A percentile compares a stretch with the other conserved stretches of the same genome.
Conservation (phyloP, 2,329 filamentous ascomycete genomes). For the Epichloe coenophiala region DNA sequence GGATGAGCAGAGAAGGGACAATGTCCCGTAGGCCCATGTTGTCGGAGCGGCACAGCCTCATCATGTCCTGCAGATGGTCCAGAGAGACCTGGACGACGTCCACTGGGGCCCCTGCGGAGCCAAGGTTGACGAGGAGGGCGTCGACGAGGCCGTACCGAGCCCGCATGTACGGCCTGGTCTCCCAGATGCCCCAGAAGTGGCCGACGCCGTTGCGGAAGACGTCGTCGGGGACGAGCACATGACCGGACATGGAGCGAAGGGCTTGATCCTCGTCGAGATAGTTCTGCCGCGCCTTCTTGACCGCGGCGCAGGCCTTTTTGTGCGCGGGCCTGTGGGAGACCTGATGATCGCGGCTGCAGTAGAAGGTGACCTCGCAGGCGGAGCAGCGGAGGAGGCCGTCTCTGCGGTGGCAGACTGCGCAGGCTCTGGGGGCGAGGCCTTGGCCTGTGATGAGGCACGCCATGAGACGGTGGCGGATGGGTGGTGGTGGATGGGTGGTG, state of each 20-base stretch:
- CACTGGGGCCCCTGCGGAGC: slow-evolving; percentile 15
- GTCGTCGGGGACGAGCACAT: slow-evolving; percentile 15
- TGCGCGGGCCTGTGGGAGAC: neutral
- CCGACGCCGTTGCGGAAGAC: slow-evolving; percentile 26
- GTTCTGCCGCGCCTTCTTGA: slow-evolving; percentile 2
- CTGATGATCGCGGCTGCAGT: slow-evolving; percentile 4
- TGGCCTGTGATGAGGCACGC: neutral
- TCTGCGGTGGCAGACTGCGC: slow-evolving; percentile 8
- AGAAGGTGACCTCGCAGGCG: slow-evolving; percentile 5
- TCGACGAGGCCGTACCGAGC: slow-evolving; percentile 17
- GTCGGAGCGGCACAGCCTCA: slow-evolving; percentile 30
- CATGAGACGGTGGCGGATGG: neutral
- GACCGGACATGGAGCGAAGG: slow-evolving; percentile 19
- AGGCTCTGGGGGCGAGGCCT: slow-evolving; percentile 5
- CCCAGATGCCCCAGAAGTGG: slow-evolving; percentile 26
- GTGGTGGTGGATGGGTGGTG: neutral
- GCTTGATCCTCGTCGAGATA: slow-evolving; percentile 19
- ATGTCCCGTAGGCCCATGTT: slow-evolving; percentile 28
- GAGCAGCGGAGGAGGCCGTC: slow-evolving; percentile 4
- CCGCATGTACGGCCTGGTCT: slow-evolving; percentile 32
- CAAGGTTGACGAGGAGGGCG: slow-evolving; percentile 14
- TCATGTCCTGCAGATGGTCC: slow-evolving; percentile 27
- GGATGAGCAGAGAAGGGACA: slow-evolving; percentile 28
- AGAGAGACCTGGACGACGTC: slow-evolving; percentile 20
- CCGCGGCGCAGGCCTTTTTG: neutral